Conservation (phyloP, 805 yeast genomes). For the Sugiyamaella americana region DNA sequence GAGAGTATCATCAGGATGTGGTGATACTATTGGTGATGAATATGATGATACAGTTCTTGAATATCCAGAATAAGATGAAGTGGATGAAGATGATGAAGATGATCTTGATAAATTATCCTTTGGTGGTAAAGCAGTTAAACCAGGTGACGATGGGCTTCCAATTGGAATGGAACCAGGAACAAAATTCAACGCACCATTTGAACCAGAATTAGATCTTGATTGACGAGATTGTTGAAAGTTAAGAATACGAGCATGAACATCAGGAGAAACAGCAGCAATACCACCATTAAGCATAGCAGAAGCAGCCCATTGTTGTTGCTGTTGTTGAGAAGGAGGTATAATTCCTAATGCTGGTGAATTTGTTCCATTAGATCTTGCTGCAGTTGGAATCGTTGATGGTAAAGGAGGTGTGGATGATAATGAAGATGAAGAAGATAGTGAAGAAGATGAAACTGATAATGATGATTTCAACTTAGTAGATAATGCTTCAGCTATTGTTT, state of each 20-base stretch:
- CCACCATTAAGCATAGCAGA: neutral
- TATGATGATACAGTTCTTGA: slow-evolving; percentile 6
- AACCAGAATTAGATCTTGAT: slow-evolving; percentile 35
- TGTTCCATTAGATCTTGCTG: neutral
- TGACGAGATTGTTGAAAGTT: slow-evolving; percentile 84
- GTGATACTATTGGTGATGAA: slow-evolving; percentile 12
- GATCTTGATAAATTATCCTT: slow-evolving; percentile 10
- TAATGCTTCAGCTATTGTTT: neutral
- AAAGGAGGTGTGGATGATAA: neutral
- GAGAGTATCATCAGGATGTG: slow-evolving; percentile 9
- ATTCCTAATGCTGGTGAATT: neutral
- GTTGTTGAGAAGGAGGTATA: neutral
- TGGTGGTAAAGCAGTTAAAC: neutral
- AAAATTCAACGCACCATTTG: slow-evolving; percentile 18
- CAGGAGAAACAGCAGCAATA: slow-evolving; percentile 39
- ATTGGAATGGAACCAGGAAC: slow-evolving; percentile 18
- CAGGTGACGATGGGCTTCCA: slow-evolving; percentile 3
- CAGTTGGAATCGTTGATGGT: no score
- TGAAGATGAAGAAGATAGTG: neutral
- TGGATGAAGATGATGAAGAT: slow-evolving; percentile 12
- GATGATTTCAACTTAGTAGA: neutral
- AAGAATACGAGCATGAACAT: slow-evolving; percentile 76
- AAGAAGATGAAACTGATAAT: neutral
- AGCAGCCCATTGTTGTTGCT: neutral
- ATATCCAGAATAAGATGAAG: slow-evolving; percentile 7